Evolutionary conservation across 208 protist species (phyloP).

Genomic region (Strigomonas galati): DNA sequence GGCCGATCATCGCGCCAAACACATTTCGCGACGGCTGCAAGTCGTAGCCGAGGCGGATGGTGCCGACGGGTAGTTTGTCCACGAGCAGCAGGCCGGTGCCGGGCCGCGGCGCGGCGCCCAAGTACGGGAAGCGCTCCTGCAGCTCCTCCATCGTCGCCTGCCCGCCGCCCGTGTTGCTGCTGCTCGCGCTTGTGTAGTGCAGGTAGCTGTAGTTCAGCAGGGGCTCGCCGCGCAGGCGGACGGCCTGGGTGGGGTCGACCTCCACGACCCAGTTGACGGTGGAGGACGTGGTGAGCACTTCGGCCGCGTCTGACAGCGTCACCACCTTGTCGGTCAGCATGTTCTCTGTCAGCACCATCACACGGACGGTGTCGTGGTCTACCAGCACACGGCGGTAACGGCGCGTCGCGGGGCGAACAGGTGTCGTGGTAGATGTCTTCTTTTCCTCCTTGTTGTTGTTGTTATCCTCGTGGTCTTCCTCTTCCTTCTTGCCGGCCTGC

Average conservation of each 20-base stretch:
- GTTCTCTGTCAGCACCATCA: constrained; percentile 83
- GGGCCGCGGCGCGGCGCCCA: constrained; percentile 28
- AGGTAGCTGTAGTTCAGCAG: constrained; percentile 31
- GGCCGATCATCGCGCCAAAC: constrained; percentile 72
- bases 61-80: constrained; percentile 55
- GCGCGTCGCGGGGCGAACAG: background rate
- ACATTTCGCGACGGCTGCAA: constrained; percentile 56
- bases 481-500: background rate
- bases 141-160: constrained; percentile 12
- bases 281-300: constrained; percentile 62
- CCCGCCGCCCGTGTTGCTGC: constrained; percentile 4
- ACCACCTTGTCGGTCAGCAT: constrained; percentile 55
- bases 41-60: constrained; percentile 58
- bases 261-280: constrained; percentile 60
- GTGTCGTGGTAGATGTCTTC: background rate
- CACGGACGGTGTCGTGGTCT: constrained; percentile 68
- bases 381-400: constrained; percentile 41
- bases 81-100: constrained; percentile 44
- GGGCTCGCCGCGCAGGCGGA: constrained; percentile 19
- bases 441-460: background rate
- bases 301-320: constrained; percentile 60
- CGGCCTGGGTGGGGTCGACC: constrained; percentile 1
- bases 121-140: constrained; percentile 31
- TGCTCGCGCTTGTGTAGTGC: background rate
- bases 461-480: background rate